Evolutionary conservation across 2,329 filamentous ascomycete species (phyloP).

Genomic region (Ascochyta pisi): DNA sequence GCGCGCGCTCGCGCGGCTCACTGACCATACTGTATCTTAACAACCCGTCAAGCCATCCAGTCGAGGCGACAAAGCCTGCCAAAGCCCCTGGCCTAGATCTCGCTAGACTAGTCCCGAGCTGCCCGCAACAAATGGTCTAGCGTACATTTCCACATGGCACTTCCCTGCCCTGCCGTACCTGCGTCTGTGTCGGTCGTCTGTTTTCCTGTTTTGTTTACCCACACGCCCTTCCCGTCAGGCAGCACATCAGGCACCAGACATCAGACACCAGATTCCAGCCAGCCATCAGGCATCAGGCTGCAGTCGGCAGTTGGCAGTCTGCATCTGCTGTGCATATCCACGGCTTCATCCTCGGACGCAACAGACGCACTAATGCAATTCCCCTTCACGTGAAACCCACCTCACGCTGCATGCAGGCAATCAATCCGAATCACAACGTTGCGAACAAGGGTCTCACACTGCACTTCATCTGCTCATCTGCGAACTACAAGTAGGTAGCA

Average conservation of each 20-base stretch:
- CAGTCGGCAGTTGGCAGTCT: too few relatives aligned
- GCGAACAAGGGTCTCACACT: not conserved
- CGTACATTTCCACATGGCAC: conserved; percentile 10
- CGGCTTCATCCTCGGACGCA: not conserved
- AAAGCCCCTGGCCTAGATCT: conserved; percentile 15
- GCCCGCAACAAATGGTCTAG: not conserved
- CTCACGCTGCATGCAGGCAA: not conserved
- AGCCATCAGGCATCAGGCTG: too few relatives aligned
- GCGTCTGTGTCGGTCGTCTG: not conserved
- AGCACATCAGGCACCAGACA: too few relatives aligned
- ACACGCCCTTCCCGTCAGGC: too few relatives aligned
- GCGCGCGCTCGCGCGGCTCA: conserved; percentile 22
- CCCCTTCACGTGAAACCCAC: not conserved
- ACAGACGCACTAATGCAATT: not conserved
- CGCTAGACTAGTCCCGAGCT: not conserved
- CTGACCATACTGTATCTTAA: conserved; percentile 31
- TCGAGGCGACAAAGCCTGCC: not conserved
- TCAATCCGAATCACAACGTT: not conserved
- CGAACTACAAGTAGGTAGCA: too few relatives aligned
- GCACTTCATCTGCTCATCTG: too few relatives aligned
- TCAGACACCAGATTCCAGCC: too few relatives aligned
- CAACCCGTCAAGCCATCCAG: not conserved
- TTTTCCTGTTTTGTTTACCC: conserved; percentile 1
- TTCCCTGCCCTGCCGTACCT: conserved; percentile 8
- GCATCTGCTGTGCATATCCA: not conserved